A percentile compares a stretch with the other conserved stretches of the same genome.
Conservation (phyloP, 202 grass and related monocot species). For the Zizania palustris region DNA sequence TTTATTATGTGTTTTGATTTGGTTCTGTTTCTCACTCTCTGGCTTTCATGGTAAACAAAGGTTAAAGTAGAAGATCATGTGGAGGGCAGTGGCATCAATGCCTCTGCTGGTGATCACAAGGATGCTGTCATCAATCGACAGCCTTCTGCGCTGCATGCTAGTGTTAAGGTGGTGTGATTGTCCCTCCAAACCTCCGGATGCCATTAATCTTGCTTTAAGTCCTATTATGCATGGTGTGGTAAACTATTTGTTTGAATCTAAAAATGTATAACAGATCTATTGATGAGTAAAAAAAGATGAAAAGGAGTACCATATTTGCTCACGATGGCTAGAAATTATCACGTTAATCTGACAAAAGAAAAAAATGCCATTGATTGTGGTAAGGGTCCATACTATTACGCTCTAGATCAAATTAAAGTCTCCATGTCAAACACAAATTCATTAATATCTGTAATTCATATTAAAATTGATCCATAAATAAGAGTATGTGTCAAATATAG, state of each 20-base stretch:
- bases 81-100: not conserved
- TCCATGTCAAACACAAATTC: not conserved
- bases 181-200: conserved; percentile 16
- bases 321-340: not conserved
- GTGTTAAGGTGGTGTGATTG: conserved; percentile 42
- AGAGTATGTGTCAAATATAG: too few relatives aligned
- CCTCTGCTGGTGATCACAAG: not conserved
- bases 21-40: not conserved
- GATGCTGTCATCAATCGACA: not conserved
- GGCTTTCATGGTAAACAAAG: conserved; percentile 33
- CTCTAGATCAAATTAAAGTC: not conserved
- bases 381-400: not conserved
- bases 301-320: not conserved
- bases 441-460: not conserved
- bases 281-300: not conserved
- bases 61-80: conserved; percentile 59
- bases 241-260: not conserved
- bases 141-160: not conserved
- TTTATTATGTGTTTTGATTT: not conserved
- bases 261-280: not conserved
- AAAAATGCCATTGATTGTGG: not conserved
- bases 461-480: too few relatives aligned
- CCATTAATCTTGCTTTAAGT: not conserved
- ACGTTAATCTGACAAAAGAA: not conserved
- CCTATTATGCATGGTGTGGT: not conserved